Conservation (phyloP, 2,329 filamentous ascomycete species). For the Monilinia laxa region DNA sequence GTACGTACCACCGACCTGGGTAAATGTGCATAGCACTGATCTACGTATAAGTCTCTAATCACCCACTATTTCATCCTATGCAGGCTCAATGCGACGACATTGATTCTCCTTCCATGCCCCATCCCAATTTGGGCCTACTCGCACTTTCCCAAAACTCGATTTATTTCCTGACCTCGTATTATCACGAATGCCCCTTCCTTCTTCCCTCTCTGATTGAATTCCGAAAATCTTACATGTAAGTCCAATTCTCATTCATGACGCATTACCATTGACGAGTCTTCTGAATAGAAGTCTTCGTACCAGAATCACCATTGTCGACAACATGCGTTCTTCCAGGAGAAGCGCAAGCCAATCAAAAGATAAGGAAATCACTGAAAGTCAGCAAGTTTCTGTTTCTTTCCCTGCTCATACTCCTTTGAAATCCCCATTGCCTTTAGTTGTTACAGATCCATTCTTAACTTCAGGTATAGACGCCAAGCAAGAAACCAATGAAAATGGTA, state of each 20-base stretch:
- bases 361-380: slow-evolving; percentile 46
- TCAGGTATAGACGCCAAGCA: slow-evolving; percentile 43
- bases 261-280: background rate
- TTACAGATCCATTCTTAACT: slow-evolving; percentile 10
- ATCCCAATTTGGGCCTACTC: background rate
- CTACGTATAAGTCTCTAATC: slow-evolving; percentile 7
- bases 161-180: background rate
- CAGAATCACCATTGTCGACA: slow-evolving; percentile 15
- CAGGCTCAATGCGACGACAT: slow-evolving; percentile 11
- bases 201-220: background rate
- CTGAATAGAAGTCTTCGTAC: background rate
- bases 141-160: background rate
- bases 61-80: slow-evolving; percentile 13
- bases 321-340: slow-evolving; percentile 46
- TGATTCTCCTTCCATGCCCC: background rate
- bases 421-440: background rate
- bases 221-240: background rate
- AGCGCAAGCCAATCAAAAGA: slow-evolving; percentile 48
- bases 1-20: background rate
- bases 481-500: slow-evolving; percentile 47
- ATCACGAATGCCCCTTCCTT: background rate
- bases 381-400: slow-evolving; percentile 7
- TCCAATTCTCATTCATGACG: background rate
- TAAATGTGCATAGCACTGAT: background rate
- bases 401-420: slow-evolving; percentile 1